phyloP scores from a whole-genome alignment of 257 asterid genomes.

The Primulina tabacum region DNA sequence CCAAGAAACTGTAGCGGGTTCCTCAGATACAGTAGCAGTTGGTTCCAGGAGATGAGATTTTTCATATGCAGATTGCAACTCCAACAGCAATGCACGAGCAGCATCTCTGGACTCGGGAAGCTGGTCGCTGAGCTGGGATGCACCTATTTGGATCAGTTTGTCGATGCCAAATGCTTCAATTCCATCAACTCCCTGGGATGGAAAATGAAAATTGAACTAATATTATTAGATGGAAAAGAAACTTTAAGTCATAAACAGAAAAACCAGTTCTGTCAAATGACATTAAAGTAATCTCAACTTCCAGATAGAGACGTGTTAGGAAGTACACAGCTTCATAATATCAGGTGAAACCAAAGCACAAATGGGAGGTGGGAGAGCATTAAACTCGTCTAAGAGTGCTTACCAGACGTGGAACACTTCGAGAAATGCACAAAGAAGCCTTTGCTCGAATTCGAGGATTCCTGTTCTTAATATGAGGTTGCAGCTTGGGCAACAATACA shows the following conservation, averaged over 20 bases:
- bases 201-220: background rate
- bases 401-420: conserved; percentile 70
- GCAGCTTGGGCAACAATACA: conserved; percentile 74
- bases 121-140: conserved; percentile 79
- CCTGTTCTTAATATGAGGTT: conserved; percentile 66
- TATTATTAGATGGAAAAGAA: background rate
- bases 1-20: conserved; percentile 52
- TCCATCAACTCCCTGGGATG: conserved; percentile 72
- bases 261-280: background rate
- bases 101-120: conserved; percentile 96
- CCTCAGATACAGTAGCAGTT: conserved; percentile 34
- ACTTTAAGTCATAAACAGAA: background rate
- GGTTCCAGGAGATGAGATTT: conserved; percentile 38
- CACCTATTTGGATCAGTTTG: conserved; percentile 75
- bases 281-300: conserved; percentile 1
- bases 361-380: background rate
- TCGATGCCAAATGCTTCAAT: conserved; percentile 69
- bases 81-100: conserved; percentile 73
- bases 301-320: background rate
- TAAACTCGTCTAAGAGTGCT: conserved; percentile 22
- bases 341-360: background rate
- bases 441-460: conserved; percentile 95
- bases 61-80: conserved; percentile 59
- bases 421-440: conserved; percentile 75
- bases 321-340: background rate